These are phyloP conservation scores for Noccaea caerulescens DNA, from an alignment of 345 rosid genomes.

Conservation along the genomic window DNA sequence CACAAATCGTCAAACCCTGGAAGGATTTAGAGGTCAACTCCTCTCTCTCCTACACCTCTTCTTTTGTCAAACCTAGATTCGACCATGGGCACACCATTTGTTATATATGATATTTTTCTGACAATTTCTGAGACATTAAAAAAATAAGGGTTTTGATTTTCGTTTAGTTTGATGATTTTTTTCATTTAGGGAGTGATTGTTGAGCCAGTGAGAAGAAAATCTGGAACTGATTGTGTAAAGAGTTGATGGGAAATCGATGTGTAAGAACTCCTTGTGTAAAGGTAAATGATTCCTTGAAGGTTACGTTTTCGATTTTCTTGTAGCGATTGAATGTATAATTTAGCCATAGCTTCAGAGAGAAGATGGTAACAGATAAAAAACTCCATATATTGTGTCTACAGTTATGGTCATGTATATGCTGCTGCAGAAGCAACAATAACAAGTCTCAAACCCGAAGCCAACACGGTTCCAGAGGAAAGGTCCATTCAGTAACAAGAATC, in stretches of 20 bases:
- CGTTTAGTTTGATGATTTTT: conserved; percentile 6
- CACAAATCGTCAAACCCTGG: conserved; percentile 16
- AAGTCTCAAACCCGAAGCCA: conserved; percentile 41
- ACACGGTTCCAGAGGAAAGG: conserved; percentile 50
- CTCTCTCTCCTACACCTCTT: conserved; percentile 5
- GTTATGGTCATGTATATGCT: conserved; percentile 43
- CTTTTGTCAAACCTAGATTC: not conserved
- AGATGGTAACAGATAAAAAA: not conserved
- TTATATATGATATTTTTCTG: not conserved
- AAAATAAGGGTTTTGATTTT: conserved; percentile 29
- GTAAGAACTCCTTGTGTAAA: conserved; percentile 30
- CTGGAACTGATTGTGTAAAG: conserved; percentile 21
- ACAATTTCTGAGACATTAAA: not conserved
- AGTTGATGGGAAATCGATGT: conserved; percentile 41
- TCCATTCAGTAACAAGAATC: conserved; percentile 50
- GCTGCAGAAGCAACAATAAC: conserved; percentile 29
- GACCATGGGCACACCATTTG: not conserved
- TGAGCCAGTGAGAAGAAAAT: conserved; percentile 26
- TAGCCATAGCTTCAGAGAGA: conserved; percentile 4
- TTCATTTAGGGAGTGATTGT: conserved; percentile 20
- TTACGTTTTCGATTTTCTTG: not conserved
- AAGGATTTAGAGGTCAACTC: conserved; percentile 25
- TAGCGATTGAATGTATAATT: conserved; percentile 5
- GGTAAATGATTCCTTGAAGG: conserved; percentile 22
- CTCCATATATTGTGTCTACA: conserved; percentile 29